These are phyloP conservation scores for Rhodofomes roseus DNA, from an alignment of 1,284 basidiomycete species.

Conservation along the genomic window DNA sequence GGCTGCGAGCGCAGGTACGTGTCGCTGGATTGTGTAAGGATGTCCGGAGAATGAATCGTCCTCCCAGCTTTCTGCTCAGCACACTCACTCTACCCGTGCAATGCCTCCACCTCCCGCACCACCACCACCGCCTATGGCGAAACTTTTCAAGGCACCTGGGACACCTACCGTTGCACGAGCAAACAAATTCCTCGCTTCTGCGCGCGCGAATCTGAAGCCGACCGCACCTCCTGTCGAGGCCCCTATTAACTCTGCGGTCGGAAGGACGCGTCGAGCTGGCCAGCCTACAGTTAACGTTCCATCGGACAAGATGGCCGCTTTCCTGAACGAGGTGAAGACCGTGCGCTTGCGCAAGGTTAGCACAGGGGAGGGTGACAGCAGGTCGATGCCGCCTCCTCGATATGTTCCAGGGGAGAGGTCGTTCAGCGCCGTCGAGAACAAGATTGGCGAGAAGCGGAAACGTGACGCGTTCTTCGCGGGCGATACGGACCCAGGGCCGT, in stretches of 20 bases:
- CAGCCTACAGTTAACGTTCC: conserved; percentile 67
- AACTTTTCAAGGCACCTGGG: not conserved
- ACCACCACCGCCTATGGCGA: conserved; percentile 1
- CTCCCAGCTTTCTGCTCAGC: not conserved
- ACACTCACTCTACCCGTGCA: conserved; percentile 9
- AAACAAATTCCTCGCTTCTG: conserved; percentile 45
- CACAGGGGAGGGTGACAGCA: conserved; percentile 8
- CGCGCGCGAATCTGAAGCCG: conserved; percentile 61
- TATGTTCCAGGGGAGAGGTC: not conserved
- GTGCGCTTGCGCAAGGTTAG: conserved; percentile 57
- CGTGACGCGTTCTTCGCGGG: conserved; percentile 10
- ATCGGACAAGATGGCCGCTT: conserved; percentile 76
- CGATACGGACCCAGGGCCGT: conserved; percentile 6
- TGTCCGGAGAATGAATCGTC: not conserved
- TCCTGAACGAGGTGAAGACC: conserved; percentile 74
- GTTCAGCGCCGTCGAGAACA: not conserved
- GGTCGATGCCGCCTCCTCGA: conserved; percentile 12
- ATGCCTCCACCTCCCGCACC: conserved; percentile 20
- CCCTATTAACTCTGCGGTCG: conserved; percentile 50
- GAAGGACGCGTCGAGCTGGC: conserved; percentile 41
- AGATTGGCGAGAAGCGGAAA: conserved; percentile 24
- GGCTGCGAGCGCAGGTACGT: conserved; percentile 60
- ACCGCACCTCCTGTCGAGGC: conserved; percentile 55
- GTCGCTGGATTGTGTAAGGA: not conserved
- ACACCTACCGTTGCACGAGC: conserved; percentile 20